Percentiles rank a stretch among this genome's conserved stretches.
Evolutionary conservation across 2,329 filamentous ascomycete genomes (phyloP).

Genomic region (Trichophyton schoenleinii): DNA sequence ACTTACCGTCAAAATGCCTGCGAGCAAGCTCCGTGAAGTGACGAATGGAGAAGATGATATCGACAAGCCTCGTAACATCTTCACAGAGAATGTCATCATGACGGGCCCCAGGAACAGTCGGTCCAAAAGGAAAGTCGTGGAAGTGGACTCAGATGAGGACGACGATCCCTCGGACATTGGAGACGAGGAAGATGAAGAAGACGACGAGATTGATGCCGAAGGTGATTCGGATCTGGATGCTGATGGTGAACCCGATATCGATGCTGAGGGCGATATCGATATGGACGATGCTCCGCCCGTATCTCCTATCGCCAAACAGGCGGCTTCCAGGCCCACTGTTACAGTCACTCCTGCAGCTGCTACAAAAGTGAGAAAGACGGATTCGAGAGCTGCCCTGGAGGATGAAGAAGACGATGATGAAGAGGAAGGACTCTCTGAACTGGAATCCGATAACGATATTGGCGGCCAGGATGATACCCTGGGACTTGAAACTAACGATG

Average conservation of each 20-base stretch:
- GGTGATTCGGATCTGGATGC: slow-evolving; percentile 20
- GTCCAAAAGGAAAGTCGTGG: slow-evolving; percentile 33
- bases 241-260: slow-evolving; percentile 20
- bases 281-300: slow-evolving; percentile 37
- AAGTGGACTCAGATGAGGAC: slow-evolving; percentile 34
- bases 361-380: slow-evolving; percentile 32
- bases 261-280: slow-evolving; percentile 25
- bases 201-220: slow-evolving; percentile 26
- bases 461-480: slow-evolving; percentile 26
- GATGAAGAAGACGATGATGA: slow-evolving; percentile 41
- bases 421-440: slow-evolving; percentile 36
- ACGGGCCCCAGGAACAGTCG: slow-evolving; percentile 36
- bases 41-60: slow-evolving; percentile 23
- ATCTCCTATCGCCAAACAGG: slow-evolving; percentile 25
- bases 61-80: slow-evolving; percentile 28
- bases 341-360: slow-evolving; percentile 25
- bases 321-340: slow-evolving; percentile 25
- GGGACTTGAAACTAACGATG: slow-evolving; percentile 28
- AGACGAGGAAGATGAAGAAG: slow-evolving; percentile 33
- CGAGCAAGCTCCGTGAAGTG: slow-evolving; percentile 38
- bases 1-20: slow-evolving; percentile 39
- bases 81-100: slow-evolving; percentile 35
- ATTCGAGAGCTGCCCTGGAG: slow-evolving; percentile 37
- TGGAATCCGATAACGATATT: slow-evolving; percentile 33
- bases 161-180: slow-evolving; percentile 35